Percentiles rank a stretch among this genome's conserved stretches.
These are phyloP conservation scores for Pisolithus orientalis DNA, from an alignment of 768 basidiomycete species.

Conservation along the genomic window DNA sequence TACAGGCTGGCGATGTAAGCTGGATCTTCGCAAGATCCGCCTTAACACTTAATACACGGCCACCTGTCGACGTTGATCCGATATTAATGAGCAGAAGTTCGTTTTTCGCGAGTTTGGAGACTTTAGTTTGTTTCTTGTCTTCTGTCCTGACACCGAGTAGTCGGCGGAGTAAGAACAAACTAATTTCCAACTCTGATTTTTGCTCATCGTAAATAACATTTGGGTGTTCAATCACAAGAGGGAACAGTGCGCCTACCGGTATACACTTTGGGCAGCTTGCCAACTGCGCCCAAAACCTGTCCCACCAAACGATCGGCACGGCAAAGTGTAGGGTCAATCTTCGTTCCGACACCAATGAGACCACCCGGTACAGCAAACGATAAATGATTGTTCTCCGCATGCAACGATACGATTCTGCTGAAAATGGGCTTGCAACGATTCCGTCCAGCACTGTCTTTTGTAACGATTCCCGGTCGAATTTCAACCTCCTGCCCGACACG, in stretches of 20 bases:
- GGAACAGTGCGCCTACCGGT: constrained; percentile 44
- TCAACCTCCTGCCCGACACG: constrained; percentile 90
- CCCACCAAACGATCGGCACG: constrained; percentile 96
- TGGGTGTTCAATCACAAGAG: no score
- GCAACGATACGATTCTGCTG: constrained; percentile 82
- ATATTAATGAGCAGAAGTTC: constrained; percentile 96
- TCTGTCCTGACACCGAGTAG: constrained; percentile 97
- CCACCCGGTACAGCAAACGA: constrained; percentile 97
- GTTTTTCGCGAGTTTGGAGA: constrained; percentile 84
- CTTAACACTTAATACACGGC: constrained; percentile 89
- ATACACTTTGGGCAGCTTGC: constrained; percentile 90
- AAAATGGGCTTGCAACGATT: constrained; percentile 93
- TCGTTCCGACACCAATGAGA: constrained; percentile 95
- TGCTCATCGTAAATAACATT: neutral
- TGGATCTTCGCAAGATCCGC: constrained; percentile 93
- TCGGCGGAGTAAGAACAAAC: constrained; percentile 89
- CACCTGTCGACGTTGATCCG: constrained; percentile 94
- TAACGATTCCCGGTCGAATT: constrained; percentile 95
- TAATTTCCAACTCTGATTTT: constrained; percentile 82
- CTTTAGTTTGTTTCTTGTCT: constrained; percentile 98
- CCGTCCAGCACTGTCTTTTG: constrained; percentile 85
- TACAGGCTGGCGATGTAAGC: constrained; percentile 91
- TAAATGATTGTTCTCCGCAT: constrained; percentile 92
- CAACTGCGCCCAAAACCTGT: constrained; percentile 92
- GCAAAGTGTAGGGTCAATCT: constrained; percentile 94